Evolutionary conservation across 352 stramenopile genomes (phyloP), one percentile per base, ranked within the genome.

Genomic region (Plasmopara muralis): DNA sequence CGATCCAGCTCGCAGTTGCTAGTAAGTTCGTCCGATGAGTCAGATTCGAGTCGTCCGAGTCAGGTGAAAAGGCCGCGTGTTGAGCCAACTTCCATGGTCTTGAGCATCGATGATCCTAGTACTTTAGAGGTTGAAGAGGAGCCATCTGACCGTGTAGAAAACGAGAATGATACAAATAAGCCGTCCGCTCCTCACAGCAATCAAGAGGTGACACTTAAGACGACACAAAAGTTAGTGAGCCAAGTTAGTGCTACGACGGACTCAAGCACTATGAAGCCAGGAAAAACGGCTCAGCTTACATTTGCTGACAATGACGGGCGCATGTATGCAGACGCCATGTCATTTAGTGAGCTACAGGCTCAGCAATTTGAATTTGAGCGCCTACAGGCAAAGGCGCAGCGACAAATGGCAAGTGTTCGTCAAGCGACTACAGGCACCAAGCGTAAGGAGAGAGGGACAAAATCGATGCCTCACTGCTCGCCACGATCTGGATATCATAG

Each of bases 301-400:
- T 57, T 59, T 28, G 47, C 52, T 14, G 31, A 50, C 39, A 57
- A 20, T 43, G 52, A 60, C 10, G 57, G 62, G 28, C 55, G 54
- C 9, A 57, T 70, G 47, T 68, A 66, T 38, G 59, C 62, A 9
- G 72, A 83, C 20, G 51, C 41, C 37, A 58, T 86, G 40, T 76
- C 75, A 12, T 71, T 82, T 42, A 84, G 72, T 5, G 74, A 89
- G 39, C 47, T 87, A 25, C 74, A 87, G 55, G 75, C 76, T 3
- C 78, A 89, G 55, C 74, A 86, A 52, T 59, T 57, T 12, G 69
- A 73, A 43, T 53, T 78, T 15, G 65, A 74, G 48, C 53, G 45
- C 20, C 44, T 77, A 15, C 62, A 66, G 43, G 47, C 43, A 6
- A 46, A 64, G 48, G 60, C 62, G 8, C 50, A 71, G 16, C 51